Percentiles rank a stretch among this genome's conserved stretches.
These are phyloP conservation scores for Ophiostoma montium DNA, from an alignment of 2,329 filamentous ascomycete genomes.

Conservation along the genomic window DNA sequence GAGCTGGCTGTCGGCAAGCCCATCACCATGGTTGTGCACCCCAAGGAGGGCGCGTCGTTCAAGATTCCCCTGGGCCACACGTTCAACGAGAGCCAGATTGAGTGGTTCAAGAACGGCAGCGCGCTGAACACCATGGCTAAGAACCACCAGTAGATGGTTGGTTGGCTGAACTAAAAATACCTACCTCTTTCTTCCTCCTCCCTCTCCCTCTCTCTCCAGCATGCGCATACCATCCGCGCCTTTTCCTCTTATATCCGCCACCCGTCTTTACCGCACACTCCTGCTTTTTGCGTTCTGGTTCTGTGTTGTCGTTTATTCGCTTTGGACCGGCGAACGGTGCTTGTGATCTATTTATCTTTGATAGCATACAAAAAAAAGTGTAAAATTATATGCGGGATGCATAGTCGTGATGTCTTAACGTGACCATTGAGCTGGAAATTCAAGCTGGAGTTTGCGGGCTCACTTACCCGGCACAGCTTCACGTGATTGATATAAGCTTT, in stretches of 20 bases:
- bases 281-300: not conserved
- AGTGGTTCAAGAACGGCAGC: conserved; percentile 98
- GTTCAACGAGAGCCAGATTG: conserved; percentile 94
- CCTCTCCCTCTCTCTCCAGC: not conserved
- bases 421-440: no score
- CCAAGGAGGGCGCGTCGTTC: conserved; percentile 68
- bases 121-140: conserved; percentile 99
- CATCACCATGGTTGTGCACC: conserved; percentile 81
- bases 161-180: no score
- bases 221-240: not conserved
- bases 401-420: no score
- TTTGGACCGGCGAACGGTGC: not conserved
- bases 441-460: no score
- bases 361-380: conserved; percentile 1
- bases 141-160: conserved; percentile 17
- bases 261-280: not conserved
- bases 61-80: conserved; percentile 82
- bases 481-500: no score
- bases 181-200: not conserved
- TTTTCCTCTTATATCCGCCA: not conserved
- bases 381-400: not conserved
- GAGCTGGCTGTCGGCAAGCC: conserved; percentile 87
- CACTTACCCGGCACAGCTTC: no score
- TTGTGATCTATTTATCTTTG: conserved; percentile 1
- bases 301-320: not conserved